Evolutionary conservation across 2,329 filamentous ascomycete species (phyloP), one percentile per base, ranked within the genome.

Genomic region (Ceratocystis colombiana): DNA sequence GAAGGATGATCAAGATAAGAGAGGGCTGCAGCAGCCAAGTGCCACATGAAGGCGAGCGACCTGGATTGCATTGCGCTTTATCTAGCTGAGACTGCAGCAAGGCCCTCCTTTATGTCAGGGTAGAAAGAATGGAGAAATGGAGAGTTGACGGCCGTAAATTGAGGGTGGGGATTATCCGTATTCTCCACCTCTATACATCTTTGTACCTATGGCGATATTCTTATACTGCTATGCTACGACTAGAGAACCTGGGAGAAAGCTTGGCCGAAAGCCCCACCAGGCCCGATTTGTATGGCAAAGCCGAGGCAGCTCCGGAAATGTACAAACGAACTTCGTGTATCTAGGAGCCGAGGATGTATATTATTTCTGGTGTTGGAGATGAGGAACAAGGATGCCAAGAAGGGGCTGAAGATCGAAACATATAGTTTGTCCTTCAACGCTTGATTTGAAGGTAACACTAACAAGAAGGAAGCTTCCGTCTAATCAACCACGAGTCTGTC

Each of bases 231-330:
- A 25, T 7, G 7, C 20, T 25, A 17, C 10, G 25, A 25, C 10
- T 53, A 25, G 20, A 25, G 48, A 53, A 8, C 20, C 7, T 53
- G 33, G 10, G 48, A 2, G 28, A 30, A 57, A n/a, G 25, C 53
- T 33, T 5, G 28, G 53, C 17, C 53, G 15, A 33, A 57, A 50
- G 25, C 15, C 12, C 17, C 12, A 1, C 3, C 53, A 57, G 28
- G 53, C 12, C 28, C 25, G 22, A 17, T 17, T 33, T 33, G 30
- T 33, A 33, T 8, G 1, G 8, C 53, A 57, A 33, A 57, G 53
- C 53, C 53, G 25, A 30, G 53, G 53, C 28, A 57, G 53, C 25
- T 57, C 53, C 28, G 53, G 53, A 33, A 30, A 57, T 33, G 10
- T 17, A 5, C 20, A 55, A 25, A 25, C 6, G 12, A 30, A 8